These are phyloP conservation scores for Cladophialophora chaetospira DNA, from an alignment of 2,329 filamentous ascomycete species.

Conservation along the genomic window DNA sequence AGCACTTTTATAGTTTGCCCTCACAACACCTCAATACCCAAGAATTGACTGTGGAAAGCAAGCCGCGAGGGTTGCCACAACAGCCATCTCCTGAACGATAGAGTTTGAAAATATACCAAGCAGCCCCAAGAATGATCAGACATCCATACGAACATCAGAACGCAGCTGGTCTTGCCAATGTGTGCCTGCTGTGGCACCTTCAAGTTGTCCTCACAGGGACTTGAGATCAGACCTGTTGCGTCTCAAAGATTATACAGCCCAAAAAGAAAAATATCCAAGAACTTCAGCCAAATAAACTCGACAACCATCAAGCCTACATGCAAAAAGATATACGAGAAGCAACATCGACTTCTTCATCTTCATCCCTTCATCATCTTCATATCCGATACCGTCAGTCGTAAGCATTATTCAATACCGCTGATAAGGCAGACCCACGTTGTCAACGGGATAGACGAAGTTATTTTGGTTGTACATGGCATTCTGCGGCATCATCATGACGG, in stretches of 20 bases:
- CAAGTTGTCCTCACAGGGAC: neutral
- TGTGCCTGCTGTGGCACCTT: neutral
- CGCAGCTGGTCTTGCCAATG: neutral
- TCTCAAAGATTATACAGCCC: neutral
- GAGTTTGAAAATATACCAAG: no score
- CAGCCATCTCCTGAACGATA: no score
- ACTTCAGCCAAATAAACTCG: neutral
- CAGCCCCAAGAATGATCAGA: neutral
- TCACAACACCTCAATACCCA: no score
- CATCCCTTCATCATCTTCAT: conserved; percentile 4
- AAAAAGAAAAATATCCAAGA: neutral
- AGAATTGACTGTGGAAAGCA: no score
- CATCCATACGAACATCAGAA: neutral
- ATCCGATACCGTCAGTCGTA: conserved; percentile 3
- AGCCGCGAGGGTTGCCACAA: no score
- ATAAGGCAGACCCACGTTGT: neutral
- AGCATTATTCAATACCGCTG: conserved; percentile 1
- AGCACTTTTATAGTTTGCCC: no score
- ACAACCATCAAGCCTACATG: neutral
- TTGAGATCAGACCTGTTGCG: neutral
- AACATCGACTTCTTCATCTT: neutral
- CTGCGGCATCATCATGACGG: neutral
- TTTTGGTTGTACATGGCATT: conserved; percentile 8
- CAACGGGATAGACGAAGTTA: neutral
- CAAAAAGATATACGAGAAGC: neutral